Base-by-base conservation (phyloP, 169 alveolate species). In the Plasmodium relictum region DNA sequence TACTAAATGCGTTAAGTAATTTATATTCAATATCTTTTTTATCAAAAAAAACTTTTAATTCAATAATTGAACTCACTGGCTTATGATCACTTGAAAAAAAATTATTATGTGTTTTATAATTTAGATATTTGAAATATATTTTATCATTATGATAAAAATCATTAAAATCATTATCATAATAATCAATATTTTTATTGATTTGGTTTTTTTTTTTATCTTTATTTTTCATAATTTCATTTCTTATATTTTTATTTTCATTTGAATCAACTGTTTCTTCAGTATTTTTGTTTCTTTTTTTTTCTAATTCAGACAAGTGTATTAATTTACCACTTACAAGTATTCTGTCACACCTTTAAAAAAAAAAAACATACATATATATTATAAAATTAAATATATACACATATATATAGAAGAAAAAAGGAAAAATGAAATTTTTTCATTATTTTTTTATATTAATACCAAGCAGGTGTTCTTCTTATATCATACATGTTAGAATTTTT, bases 81-180 rank as follows among this genome's bases (percentile, higher is more conserved):
- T 92, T 93, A 73, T 95, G 97, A 62, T 95, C 97, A 65, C 97
- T 94, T 54, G 94, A 73, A 65, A 83, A 65, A 58, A 92, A 92
- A 59, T 80, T 88, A 44, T 92, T 93, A 63, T 95, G 95, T 14
- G 97, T 92, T 61, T 69, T 88, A 74, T 95, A 95, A 54, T 73
- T 88, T 62, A 69, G 12, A 65, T 68, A 70, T n/a, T 83, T 83
- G 48, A 83, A 83, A 83, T 83, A 83, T 83, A 83, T 83, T 83
- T 58, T 83, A 56, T 83, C 91, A 59, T 83, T 83, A 69, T 83
- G 31, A 72, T 83, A 83, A 83, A 83, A 83, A 66, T 83, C 86
- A 12, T 69, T 50, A 22, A 42, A 9, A 31, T 70, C 59, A 44
- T 39, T 50, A 42, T 83, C 68, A 0, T 7, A 48, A 7, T 58